A percentile compares a stretch with the other conserved stretches of the same genome.
Evolutionary conservation across 352 stramenopile species (phyloP).

Genomic region (Elongisporangium undulatum): DNA sequence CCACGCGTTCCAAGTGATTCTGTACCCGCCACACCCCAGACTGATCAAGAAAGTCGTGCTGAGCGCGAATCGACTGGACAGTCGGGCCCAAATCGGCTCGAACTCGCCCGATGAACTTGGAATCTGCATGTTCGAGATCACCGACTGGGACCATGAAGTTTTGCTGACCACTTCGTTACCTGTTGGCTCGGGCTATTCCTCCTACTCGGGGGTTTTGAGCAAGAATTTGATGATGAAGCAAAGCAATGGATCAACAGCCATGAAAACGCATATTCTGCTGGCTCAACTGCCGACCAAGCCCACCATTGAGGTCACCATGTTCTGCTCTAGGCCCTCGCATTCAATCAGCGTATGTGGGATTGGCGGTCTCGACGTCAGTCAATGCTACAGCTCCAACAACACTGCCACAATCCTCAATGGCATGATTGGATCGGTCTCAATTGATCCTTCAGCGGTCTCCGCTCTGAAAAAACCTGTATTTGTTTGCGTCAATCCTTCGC

Average conservation of each 20-base stretch:
- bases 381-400: not conserved
- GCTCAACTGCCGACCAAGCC: constrained; percentile 11
- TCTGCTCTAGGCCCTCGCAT: not conserved
- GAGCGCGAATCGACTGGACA: constrained; percentile 30
- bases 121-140: constrained; percentile 51
- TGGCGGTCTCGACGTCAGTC: not conserved
- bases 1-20: constrained; percentile 26
- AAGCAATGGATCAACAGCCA: not conserved
- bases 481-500: not conserved
- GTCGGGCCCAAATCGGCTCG: constrained; percentile 23
- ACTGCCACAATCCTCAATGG: not conserved
- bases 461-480: not conserved
- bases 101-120: constrained; percentile 33
- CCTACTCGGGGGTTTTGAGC: constrained; percentile 34
- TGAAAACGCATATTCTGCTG: constrained; percentile 14
- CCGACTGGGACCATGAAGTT: constrained; percentile 50
- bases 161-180: constrained; percentile 22
- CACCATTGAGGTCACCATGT: constrained; percentile 3
- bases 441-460: not conserved
- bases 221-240: not conserved
- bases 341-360: not conserved
- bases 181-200: constrained; percentile 10
- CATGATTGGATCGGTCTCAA: not conserved
- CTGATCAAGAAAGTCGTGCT: constrained; percentile 31
- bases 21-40: constrained; percentile 29